Conservation (phyloP, 2,329 filamentous ascomycete genomes). For the Colletotrichum destructivum region DNA sequence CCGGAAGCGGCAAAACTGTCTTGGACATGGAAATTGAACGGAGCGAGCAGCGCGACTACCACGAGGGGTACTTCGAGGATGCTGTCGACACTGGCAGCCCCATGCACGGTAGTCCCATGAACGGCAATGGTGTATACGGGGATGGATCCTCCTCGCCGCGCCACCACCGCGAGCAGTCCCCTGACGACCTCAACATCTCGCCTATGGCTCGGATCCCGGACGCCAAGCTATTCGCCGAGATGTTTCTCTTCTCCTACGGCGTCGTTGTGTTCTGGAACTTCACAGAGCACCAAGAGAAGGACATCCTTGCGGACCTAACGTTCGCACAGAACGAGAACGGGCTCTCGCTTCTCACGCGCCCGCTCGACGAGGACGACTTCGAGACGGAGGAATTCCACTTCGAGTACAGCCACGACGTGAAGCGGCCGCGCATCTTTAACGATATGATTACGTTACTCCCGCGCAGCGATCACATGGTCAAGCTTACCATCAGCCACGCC, state of each 20-base stretch:
- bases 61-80: conserved; percentile 91
- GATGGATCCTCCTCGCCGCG: conserved; percentile 49
- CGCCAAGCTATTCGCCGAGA: conserved; percentile 87
- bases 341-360: conserved; percentile 80
- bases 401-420: conserved; percentile 90
- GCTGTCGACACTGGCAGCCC: conserved; percentile 67
- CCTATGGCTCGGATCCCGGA: conserved; percentile 76
- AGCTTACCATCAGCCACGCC: conserved; percentile 96
- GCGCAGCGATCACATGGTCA: conserved; percentile 96
- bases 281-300: conserved; percentile 94
- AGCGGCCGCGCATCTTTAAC: conserved; percentile 93
- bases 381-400: conserved; percentile 99
- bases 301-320: conserved; percentile 93
- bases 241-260: conserved; percentile 98
- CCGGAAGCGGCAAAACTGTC: conserved; percentile 89
- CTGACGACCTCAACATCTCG: conserved; percentile 62
- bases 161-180: conserved; percentile 45
- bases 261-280: conserved; percentile 99
- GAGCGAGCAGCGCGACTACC: conserved; percentile 89
- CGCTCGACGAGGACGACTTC: conserved; percentile 89
- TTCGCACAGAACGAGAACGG: conserved; percentile 82
- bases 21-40: conserved; percentile 96
- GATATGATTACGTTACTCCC: conserved; percentile 98
- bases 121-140: conserved; percentile 47
- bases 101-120: conserved; percentile 52